These are phyloP conservation scores for Leersia perrieri DNA, from an alignment of 176 grass and related monocot genomes.

Conservation along the genomic window DNA sequence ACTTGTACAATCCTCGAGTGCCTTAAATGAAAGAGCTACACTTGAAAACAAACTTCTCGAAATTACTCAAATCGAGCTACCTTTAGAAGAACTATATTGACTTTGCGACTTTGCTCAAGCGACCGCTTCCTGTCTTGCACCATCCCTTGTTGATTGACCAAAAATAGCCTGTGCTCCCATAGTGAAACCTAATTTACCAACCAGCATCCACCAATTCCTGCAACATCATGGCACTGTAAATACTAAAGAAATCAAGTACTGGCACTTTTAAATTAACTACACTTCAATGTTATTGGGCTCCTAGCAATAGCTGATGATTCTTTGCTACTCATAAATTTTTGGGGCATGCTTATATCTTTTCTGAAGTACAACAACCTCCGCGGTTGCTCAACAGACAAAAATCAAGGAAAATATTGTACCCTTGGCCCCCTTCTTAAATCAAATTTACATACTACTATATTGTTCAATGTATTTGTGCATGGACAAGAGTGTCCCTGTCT, in stretches of 20 bases:
- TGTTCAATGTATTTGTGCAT: no score
- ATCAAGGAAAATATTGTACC: background rate
- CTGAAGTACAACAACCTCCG: background rate
- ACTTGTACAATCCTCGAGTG: background rate
- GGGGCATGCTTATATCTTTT: background rate
- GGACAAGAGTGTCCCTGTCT: background rate
- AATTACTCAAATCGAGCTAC: constrained; percentile 14
- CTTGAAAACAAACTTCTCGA: constrained; percentile 8
- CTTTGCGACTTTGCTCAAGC: background rate
- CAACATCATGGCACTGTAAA: constrained; percentile 30
- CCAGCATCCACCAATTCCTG: constrained; percentile 8
- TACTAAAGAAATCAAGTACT: background rate
- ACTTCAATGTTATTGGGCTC: background rate
- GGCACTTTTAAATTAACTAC: background rate
- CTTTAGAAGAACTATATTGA: background rate
- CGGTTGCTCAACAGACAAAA: background rate
- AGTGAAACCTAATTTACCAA: constrained; percentile 27
- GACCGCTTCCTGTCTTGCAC: constrained; percentile 9
- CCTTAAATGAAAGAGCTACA: background rate
- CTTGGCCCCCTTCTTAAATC: background rate
- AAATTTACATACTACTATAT: background rate
- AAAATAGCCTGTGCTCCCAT: background rate
- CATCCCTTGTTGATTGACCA: background rate
- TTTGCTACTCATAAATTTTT: background rate
- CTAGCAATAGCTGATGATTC: background rate